Evolutionary conservation across 306 rosid species (phyloP), one percentile per base, ranked within the genome.

Genomic region (Inga laurina): DNA sequence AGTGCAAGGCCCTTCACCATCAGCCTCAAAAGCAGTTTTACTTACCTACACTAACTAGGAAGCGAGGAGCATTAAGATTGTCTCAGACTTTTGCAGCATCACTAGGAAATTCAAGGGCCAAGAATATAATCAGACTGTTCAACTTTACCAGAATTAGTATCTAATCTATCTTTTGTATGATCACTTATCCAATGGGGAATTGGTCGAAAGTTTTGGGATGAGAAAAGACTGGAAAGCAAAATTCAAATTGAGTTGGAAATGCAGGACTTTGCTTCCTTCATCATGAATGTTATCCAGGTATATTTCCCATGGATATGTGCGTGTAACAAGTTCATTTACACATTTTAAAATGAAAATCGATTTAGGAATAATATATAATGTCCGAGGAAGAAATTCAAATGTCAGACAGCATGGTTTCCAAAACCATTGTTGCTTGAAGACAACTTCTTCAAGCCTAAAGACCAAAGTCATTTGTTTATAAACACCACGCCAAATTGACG

Each of bases 31-130:
- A 83, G 91, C 89, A 24, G 97, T 93, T 85, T 90, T 95, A 18
- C 94, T 90, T 95, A 18, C 94, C 96, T 0, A 95, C 96, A 27
- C 90, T 57, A 94, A 93, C 70, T 88, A 88, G 92, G 94, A 89
- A 80, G 84, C 80, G 86, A 2, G 2, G 68, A 83, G 73, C 76
- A 82, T 85, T 27, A 84, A 72, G 75, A 77, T 43, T 39, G 85
- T 90, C 85, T 72, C 88, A 37, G 93, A 89, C 45, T 88, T 57
- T 57, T 92, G 84, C 93, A 76, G 87, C 76, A 78, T 84, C 64
- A 52, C 84, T 91, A 18, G 99, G 97, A 54, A 89, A 90, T 88
- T 83, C 92, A 71, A 90, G 99, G 90, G 93, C 88, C 83, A 88
- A 89, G 89, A 91, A 93, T 85, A 82, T 93, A 49, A 85, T 85